Evolutionary conservation across 345 rosid species (phyloP), one percentile per base, ranked within the genome.

Genomic region (Toxicodendron radicans): DNA sequence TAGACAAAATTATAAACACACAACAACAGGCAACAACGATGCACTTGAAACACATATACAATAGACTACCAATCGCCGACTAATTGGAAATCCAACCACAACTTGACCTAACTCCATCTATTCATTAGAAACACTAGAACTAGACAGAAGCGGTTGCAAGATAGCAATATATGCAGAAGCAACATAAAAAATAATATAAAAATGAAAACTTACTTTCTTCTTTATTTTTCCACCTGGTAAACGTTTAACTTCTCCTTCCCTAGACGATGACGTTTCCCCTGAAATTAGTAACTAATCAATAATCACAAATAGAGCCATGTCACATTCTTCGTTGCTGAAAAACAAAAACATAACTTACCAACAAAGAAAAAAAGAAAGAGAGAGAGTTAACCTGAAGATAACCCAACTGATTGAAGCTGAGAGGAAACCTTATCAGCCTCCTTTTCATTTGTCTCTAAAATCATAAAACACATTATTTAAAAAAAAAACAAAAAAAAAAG

Each of bases 221-320:
- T 95, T 92, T 24, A 92, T 30, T 83, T 95, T 95, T 27, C 97
- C 98, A 46, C 98, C 98, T 49, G 99, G 97, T 43, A 92, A 95
- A 49, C 96, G 95, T 73, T 92, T 95, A 23, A 92, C 97, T 80
- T 87, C 97, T 75, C 88, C 97, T 75, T 77, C 84, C 81, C 87
- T 92, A 49, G 89, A 73, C 17, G 87, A 75, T 52, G 83, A 78
- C 10, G 80, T 11, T 32, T 73, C 79, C 71, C 87, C 97, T 87
- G 77, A 56, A 80, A 16, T 33, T 27, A 27, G 1, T 57, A 45
- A 60, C 66, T 54, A 20, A 72, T 38, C 43, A 7, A 27, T 12
- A 17, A 75, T 48, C 66, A 66, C 20, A n/a, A 24, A 13, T 18
- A 24, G 17, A 60, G 43, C 54, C 56, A 17, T 8, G 9, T 30